Percentiles rank a stretch among this genome's conserved stretches.
Conservation (phyloP, 2,329 filamentous ascomycete species). For the Cytospora schulzeri region DNA sequence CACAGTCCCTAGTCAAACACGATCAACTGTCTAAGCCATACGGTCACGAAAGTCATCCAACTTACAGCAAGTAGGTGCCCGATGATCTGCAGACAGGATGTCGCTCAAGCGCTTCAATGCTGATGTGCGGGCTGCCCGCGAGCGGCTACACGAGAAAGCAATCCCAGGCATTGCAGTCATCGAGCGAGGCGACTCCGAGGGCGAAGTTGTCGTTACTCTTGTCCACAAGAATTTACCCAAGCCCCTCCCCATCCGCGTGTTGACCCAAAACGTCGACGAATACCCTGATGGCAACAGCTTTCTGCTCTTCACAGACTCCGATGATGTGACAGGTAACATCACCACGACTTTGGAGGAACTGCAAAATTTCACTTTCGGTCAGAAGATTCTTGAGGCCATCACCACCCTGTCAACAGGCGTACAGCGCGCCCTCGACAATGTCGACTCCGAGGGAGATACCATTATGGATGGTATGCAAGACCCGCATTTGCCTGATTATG, state of each 20-base stretch:
- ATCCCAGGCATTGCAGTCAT: constrained; percentile 52
- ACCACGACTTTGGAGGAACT: constrained; percentile 45
- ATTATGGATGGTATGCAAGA: constrained; percentile 37
- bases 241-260: constrained; percentile 42
- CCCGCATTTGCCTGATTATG: constrained; percentile 31
- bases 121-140: constrained; percentile 51
- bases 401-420: constrained; percentile 43
- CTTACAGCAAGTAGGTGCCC: neutral
- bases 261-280: constrained; percentile 39
- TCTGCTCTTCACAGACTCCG: constrained; percentile 47
- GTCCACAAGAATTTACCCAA: constrained; percentile 32
- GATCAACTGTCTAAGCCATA: no score
- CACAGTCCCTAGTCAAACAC: no score
- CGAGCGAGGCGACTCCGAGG: constrained; percentile 67
- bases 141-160: constrained; percentile 42
- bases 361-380: constrained; percentile 46
- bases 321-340: constrained; percentile 36
- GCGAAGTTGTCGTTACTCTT: constrained; percentile 67
- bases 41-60: neutral
- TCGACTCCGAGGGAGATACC: constrained; percentile 1
- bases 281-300: constrained; percentile 45
- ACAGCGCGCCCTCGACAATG: neutral
- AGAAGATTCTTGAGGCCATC: constrained; percentile 51
- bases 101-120: constrained; percentile 65
- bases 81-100: constrained; percentile 48